These are phyloP conservation scores for Paracoccidioides lutzii DNA, from an alignment of 2,329 filamentous ascomycete species.

Conservation along the genomic window DNA sequence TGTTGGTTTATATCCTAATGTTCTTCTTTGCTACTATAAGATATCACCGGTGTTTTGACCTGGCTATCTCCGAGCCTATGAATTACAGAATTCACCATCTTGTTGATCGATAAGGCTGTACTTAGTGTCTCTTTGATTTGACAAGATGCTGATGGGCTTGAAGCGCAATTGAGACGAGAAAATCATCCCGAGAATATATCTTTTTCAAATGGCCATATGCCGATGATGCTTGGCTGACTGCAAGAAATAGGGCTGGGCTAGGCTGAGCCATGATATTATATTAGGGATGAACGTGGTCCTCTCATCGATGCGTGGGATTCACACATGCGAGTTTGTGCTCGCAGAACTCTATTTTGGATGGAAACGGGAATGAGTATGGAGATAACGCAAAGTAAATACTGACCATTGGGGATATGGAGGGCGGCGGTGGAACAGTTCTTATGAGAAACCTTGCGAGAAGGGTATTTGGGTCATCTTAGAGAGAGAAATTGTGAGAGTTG, in stretches of 20 bases:
- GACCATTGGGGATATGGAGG: constrained; percentile 14
- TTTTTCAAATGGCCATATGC: not conserved
- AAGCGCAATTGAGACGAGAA: not conserved
- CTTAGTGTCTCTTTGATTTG: no score
- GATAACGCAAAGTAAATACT: constrained; percentile 17
- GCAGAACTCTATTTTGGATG: constrained; percentile 13
- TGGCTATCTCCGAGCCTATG: no score
- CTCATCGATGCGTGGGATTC: constrained; percentile 15
- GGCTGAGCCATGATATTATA: not conserved
- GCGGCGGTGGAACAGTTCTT: constrained; percentile 8
- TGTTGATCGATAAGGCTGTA: no score
- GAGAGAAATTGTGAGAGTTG: constrained; percentile 10
- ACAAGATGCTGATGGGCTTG: no score
- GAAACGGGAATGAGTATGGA: constrained; percentile 13
- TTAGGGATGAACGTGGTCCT: not conserved
- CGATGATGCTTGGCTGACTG: not conserved
- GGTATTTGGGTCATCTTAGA: constrained; percentile 9
- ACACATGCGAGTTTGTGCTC: constrained; percentile 14
- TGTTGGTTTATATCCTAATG: no score
- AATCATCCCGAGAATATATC: not conserved
- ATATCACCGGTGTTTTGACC: no score
- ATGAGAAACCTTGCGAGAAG: constrained; percentile 11
- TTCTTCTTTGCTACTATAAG: no score
- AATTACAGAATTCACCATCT: no score
- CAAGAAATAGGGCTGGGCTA: not conserved